Percentiles rank a stretch among this genome's conserved stretches.
These are phyloP conservation scores for Vitis labrusca DNA, from an alignment of 164 flowering plant species.

Conservation along the genomic window DNA sequence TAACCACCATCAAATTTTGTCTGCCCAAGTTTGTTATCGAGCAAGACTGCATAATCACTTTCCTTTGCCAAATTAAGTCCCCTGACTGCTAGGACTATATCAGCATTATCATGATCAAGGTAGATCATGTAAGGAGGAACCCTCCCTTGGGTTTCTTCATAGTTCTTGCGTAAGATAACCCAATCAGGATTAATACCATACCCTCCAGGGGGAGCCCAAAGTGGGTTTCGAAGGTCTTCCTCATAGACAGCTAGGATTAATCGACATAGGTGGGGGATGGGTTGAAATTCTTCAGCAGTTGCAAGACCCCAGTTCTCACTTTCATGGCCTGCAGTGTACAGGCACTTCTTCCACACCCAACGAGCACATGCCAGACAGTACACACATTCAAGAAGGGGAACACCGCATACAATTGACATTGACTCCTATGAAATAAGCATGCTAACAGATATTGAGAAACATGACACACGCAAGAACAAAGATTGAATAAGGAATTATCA, in stretches of 20 bases:
- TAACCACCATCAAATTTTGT: not conserved
- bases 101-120: constrained; percentile 54
- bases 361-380: constrained; percentile 61
- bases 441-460: not conserved
- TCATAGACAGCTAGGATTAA: constrained; percentile 59
- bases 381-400: constrained; percentile 65
- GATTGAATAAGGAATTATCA: too few relatives aligned
- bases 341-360: constrained; percentile 62
- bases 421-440: constrained; percentile 26
- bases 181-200: constrained; percentile 51
- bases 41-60: constrained; percentile 55
- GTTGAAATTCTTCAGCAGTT: constrained; percentile 35
- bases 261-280: constrained; percentile 58
- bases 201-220: constrained; percentile 82
- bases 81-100: constrained; percentile 54
- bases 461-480: not conserved
- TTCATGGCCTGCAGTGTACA: constrained; percentile 23
- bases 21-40: constrained; percentile 69
- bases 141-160: constrained; percentile 44
- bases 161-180: constrained; percentile 13
- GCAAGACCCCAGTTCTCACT: constrained; percentile 33
- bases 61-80: constrained; percentile 64
- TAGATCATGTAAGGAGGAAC: constrained; percentile 63
- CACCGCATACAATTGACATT: constrained; percentile 40
- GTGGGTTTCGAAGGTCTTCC: constrained; percentile 56